Percentiles rank a stretch among this genome's conserved stretches.
Conservation (phyloP, 495 filamentous ascomycete species). For the Xeromyces bisporus region DNA sequence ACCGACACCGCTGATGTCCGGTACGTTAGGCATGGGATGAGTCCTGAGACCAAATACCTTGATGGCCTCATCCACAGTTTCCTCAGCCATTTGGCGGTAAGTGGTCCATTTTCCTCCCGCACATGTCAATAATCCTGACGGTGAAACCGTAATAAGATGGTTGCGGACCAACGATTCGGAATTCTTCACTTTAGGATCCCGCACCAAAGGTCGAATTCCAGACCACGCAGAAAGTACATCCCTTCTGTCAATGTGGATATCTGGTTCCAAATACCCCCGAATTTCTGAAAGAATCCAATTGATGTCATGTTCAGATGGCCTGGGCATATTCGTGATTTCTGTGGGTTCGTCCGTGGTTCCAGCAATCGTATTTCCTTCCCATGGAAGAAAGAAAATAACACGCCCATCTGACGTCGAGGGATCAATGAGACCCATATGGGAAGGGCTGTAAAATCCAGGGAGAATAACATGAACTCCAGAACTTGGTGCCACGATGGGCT, state of each 20-base stretch:
- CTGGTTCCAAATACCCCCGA: constrained; percentile 72
- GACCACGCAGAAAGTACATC: constrained; percentile 96
- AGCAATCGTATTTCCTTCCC: constrained; percentile 98
- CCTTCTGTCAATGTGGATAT: constrained; percentile 83
- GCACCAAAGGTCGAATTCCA: constrained; percentile 83
- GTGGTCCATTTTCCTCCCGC: constrained; percentile 99
- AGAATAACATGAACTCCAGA: constrained; percentile 91
- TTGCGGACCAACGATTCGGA: constrained; percentile 92
- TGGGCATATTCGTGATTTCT: constrained; percentile 61
- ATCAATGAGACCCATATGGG: constrained; percentile 94
- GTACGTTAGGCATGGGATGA: constrained; percentile 38
- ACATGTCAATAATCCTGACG: constrained; percentile 76
- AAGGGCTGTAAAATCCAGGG: constrained; percentile 86
- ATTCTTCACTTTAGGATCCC: constrained; percentile 84
- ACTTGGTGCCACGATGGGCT: constrained; percentile 84
- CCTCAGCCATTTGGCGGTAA: constrained; percentile 97
- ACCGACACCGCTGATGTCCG: constrained; percentile 64
- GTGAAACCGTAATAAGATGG: constrained; percentile 77
- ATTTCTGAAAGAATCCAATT: constrained; percentile 93
- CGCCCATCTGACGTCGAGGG: constrained; percentile 86
- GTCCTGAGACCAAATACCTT: constrained; percentile 55
- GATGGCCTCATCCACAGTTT: constrained; percentile 85
- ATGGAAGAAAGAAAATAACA: constrained; percentile 98
- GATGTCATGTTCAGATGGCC: constrained; percentile 85
- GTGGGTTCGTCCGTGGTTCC: constrained; percentile 88